Base-by-base conservation (phyloP, 2,329 filamentous ascomycete genomes). In the Achaetomium macrosporum region DNA sequence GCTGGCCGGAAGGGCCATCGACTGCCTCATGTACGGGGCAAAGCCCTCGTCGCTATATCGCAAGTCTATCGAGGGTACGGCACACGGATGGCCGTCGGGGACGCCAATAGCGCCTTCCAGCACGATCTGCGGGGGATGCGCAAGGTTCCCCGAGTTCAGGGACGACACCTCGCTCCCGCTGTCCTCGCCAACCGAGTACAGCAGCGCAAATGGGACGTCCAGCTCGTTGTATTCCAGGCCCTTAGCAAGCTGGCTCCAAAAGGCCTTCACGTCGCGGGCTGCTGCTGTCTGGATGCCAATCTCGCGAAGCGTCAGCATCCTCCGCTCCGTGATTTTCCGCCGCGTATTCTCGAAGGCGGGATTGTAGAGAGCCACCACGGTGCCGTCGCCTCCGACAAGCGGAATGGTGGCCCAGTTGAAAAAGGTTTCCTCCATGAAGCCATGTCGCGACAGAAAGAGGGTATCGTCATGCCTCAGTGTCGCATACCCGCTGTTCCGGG, bases 391-490 rank as follows among this genome's bases (percentile, higher is more conserved):
- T 3, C 87, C 88, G 1, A 92, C 79, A 57, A 92, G 75, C 0
- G 88, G 88, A 25, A 92, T 85, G 40, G 92, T 83, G 1, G 83
- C 87, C 87, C 87, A 92, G 12, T 85, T 88, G 65, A 92, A 92
- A 64, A 88, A 92, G 0, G 86, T 83, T 64, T 93, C 88, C 67
- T 95, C 87, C 1, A 89, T 69, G 56, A 80, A 89, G 1, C 83
- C 81, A 57, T 82, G 80, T 8, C 88, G 80, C 43, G 78, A 74
- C 31, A 93, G 77, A 62, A 90, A 90, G 1, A 92, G 73, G 52
- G 82, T 82, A 57, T 92, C 87, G 61, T 93, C 88, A 59, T 91
- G 84, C 66, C 90, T 92, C 85, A 91, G 88, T 0, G 84, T 90
- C 0, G 88, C 85, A 69, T 90, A 84, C 0, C 88, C 89, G 5